Evolutionary conservation across 306 rosid species (phyloP), one percentile per base, ranked within the genome.

Genomic region (Carpinus fangiana): DNA sequence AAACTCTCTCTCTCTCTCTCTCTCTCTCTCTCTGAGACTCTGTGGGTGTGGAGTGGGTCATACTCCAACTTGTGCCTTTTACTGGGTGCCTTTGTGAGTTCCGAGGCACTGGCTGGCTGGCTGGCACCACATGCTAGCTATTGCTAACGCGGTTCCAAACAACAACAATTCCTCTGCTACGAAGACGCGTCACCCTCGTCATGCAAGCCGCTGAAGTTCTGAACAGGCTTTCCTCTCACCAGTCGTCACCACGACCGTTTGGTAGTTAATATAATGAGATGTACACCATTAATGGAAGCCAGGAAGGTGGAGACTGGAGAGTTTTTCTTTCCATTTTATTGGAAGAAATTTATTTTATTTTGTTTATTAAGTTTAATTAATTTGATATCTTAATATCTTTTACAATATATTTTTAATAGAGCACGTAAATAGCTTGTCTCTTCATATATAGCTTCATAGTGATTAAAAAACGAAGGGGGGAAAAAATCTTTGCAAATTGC

Each of bases 41-140:
- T 47, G 12, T 38, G 5, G 43, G 45, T 6, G 45, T 41, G 45
- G 45, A 7, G 45, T 38, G 45, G 45, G 45, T 48, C 52, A 10
- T 9, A 11, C 52, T 48, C 65, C 65, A 59, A 59, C 65, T 59
- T 23, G 65, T 3, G 65, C 65, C 65, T 52, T 67, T 38, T 50
- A 6, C 48, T 20, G 45, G 41, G 43, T 23, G 12, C 18, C n/a
- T 50, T 80, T 74, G 38, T 26, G 79, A 74, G 79, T 74, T 76
- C 79, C 83, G 55, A 80, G 56, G 79, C 62, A 10, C 13, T 59
- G 17, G 12, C 62, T 59, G 56, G 34, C 64, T 57, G 34, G 67
- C 73, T 66, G 82, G 51, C 57, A 16, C 64, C 82, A 78, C 86
- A 82, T 82, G 86, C 79, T 38, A 38, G 86, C 79, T 38, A 38